A percentile compares a stretch with the other conserved stretches of the same genome.
Conservation (phyloP, 345 rosid species). For the Salix exigua region DNA sequence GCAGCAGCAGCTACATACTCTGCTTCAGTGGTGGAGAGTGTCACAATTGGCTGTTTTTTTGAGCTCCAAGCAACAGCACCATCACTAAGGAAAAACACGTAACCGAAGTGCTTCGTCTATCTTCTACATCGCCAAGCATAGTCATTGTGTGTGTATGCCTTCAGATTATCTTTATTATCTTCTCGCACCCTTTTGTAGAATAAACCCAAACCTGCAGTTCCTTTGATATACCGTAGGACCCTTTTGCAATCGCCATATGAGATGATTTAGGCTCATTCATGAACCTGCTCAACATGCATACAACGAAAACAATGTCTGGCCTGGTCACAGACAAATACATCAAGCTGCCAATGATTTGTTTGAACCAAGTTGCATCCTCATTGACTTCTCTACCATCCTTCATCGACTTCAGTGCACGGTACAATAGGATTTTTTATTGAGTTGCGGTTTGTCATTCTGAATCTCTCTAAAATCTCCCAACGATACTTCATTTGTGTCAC, state of each 20-base stretch:
- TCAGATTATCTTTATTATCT: too few species aligned
- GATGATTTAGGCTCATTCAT: neutral
- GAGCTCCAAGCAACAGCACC: neutral
- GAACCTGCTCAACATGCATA: too few species aligned
- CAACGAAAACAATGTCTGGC: neutral
- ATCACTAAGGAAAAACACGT: fast-evolving
- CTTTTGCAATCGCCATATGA: neutral
- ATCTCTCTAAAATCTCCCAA: neutral
- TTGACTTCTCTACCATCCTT: fast-evolving
- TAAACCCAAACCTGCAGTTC: too few species aligned
- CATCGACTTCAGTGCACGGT: fast-evolving
- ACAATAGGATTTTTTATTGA: too few species aligned
- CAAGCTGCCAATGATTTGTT: neutral
- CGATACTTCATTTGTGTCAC: neutral
- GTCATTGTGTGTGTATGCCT: fast-evolving
- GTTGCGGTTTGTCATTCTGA: too few species aligned
- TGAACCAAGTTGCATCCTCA: too few species aligned
- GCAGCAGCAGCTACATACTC: neutral
- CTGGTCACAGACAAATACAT: neutral
- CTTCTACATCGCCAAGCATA: fast-evolving
- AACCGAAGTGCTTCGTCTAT: too few species aligned
- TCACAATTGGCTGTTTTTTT: too few species aligned
- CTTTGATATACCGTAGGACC: neutral
- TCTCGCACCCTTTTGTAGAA: neutral
- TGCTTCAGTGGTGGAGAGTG: neutral